Evolutionary conservation across 108 stramenopile species (phyloP).

Genomic region (Skeletonema costatum): DNA sequence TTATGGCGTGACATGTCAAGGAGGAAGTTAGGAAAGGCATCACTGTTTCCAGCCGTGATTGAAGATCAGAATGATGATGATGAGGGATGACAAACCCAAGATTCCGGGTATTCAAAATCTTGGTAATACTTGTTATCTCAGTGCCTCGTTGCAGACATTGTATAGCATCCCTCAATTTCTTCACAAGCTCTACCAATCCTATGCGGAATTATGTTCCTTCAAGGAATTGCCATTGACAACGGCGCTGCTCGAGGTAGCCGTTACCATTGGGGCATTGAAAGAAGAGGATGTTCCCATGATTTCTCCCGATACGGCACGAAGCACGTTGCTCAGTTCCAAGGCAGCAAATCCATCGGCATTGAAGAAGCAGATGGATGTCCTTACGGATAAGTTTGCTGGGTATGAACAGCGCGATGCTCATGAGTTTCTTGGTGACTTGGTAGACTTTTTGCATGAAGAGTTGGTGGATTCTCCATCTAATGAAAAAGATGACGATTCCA

Average conservation of each 20-base stretch:
- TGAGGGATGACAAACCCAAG: background rate
- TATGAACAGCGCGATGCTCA: slow-evolving; percentile 84
- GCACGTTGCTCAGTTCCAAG: slow-evolving; percentile 6
- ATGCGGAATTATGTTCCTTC: background rate
- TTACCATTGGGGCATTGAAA: slow-evolving; percentile 30
- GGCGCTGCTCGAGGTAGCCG: slow-evolving; percentile 42
- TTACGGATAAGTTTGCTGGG: slow-evolving; percentile 66
- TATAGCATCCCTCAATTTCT: slow-evolving; percentile 52
- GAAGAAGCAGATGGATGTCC: slow-evolving; percentile 67
- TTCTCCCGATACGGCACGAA: slow-evolving; percentile 8
- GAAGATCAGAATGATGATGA: slow-evolving; percentile 5
- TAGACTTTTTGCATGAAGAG: slow-evolving; percentile 80
- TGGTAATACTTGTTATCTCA: slow-evolving; percentile 87
- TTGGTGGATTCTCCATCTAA: slow-evolving; percentile 32
- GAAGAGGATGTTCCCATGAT: slow-evolving; percentile 20
- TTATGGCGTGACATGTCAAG: background rate
- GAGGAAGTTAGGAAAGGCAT: background rate
- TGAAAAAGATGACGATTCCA: slow-evolving; percentile 6
- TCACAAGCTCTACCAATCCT: slow-evolving; percentile 28
- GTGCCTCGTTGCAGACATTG: slow-evolving; percentile 77
- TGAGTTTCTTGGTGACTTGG: slow-evolving; percentile 71
- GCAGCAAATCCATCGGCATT: slow-evolving; percentile 50
- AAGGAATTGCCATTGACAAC: slow-evolving; percentile 44
- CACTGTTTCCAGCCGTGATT: background rate
- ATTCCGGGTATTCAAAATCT: slow-evolving; percentile 64